Evolutionary conservation across 2,329 filamentous ascomycete species (phyloP).

Genomic region (Sporothrix brunneoviolacea): DNA sequence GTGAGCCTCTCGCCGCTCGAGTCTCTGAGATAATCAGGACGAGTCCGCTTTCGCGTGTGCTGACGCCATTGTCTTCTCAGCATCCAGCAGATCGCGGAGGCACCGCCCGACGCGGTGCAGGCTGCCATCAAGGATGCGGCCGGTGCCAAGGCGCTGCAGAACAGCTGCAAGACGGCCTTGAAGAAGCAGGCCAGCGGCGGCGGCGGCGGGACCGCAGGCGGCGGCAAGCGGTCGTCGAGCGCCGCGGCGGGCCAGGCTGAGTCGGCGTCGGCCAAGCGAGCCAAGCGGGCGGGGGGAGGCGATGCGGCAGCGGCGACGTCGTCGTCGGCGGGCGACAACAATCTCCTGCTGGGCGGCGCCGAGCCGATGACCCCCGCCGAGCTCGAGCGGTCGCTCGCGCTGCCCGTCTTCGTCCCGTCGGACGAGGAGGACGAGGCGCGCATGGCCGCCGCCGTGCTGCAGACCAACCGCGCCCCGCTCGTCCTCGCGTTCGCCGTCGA

Average conservation of each 20-base stretch:
- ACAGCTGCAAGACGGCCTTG: slow-evolving; percentile 47
- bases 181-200: slow-evolving; percentile 28
- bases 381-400: slow-evolving; percentile 53
- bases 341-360: slow-evolving; percentile 24
- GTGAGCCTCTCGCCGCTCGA: slow-evolving; percentile 42
- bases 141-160: slow-evolving; percentile 43
- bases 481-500: slow-evolving; percentile 74
- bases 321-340: slow-evolving; percentile 19
- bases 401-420: slow-evolving; percentile 48
- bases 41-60: neutral
- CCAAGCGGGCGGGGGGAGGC: slow-evolving; percentile 16
- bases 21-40: no score
- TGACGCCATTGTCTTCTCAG: slow-evolving; percentile 25
- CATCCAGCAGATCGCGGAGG: slow-evolving; percentile 49
- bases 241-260: slow-evolving; percentile 15
- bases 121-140: slow-evolving; percentile 42
- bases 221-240: slow-evolving; percentile 26
- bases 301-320: slow-evolving; percentile 17
- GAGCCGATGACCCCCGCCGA: slow-evolving; percentile 44
- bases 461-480: slow-evolving; percentile 71
- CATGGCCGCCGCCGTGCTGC: slow-evolving; percentile 51
- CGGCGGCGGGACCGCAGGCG: slow-evolving; percentile 15
- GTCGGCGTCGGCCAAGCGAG: slow-evolving; percentile 27
- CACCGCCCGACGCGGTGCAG: slow-evolving; percentile 38
- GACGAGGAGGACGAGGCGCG: slow-evolving; percentile 34